Conservation (phyloP, 192 early-diverging fungal genomes). For the Backusella tarrabulga region DNA sequence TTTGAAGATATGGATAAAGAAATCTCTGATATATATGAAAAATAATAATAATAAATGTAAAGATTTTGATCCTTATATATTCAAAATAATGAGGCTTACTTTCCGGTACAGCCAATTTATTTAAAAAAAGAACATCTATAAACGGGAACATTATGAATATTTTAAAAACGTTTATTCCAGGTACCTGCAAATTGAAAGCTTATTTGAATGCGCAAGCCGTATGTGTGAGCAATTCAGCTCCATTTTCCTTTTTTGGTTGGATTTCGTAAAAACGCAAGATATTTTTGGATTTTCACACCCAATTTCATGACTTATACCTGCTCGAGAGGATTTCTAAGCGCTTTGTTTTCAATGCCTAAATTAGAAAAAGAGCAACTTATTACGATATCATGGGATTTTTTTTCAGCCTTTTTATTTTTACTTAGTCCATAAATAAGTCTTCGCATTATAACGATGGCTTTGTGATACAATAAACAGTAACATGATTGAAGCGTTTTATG, state of each 20-base stretch:
- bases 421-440: neutral
- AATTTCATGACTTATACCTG: neutral
- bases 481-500: neutral
- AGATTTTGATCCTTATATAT: neutral
- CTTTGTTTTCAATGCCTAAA: neutral
- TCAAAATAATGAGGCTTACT: conserved; percentile 2
- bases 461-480: neutral
- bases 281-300: neutral
- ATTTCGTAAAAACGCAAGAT: neutral
- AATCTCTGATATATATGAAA: neutral
- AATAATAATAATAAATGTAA: neutral
- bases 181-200: neutral
- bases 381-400: neutral
- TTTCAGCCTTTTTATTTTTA: neutral
- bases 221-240: neutral
- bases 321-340: neutral
- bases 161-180: neutral
- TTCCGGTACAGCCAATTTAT: neutral
- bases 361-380: neutral
- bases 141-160: neutral
- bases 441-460: neutral
- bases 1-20: neutral
- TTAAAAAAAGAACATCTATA: neutral
- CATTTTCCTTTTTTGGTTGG: neutral
- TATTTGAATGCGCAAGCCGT: neutral